Conservation (phyloP, 169 alveolate genomes). For the Perkinsus chesapeaki region DNA sequence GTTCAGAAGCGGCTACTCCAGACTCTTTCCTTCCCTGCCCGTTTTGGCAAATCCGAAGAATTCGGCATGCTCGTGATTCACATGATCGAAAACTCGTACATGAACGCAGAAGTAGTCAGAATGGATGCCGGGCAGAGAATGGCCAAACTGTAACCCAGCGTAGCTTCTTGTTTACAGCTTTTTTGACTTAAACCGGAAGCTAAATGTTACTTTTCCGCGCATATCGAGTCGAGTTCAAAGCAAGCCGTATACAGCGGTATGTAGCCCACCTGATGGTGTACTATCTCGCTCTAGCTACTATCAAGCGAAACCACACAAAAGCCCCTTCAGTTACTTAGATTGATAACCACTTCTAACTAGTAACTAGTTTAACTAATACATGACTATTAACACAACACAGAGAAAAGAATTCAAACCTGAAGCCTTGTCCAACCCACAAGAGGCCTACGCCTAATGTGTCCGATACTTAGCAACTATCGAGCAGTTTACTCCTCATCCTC, state of each 20-base stretch:
- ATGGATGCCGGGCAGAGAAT: slow-evolving; percentile 59
- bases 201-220: too few relatives aligned
- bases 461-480: background rate
- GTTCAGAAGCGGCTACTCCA: background rate
- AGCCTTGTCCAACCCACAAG: slow-evolving; percentile 5
- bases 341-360: too few relatives aligned
- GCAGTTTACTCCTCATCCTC: slow-evolving; percentile 10
- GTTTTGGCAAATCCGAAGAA: slow-evolving; percentile 59
- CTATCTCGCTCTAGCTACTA: too few relatives aligned
- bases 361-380: background rate
- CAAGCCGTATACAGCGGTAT: too few relatives aligned
- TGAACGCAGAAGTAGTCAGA: slow-evolving; percentile 48
- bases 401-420: background rate
- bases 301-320: too few relatives aligned
- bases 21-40: slow-evolving; percentile 25
- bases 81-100: slow-evolving; percentile 44
- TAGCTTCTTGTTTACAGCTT: too few relatives aligned
- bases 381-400: background rate
- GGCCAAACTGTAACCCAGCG: slow-evolving; percentile 47
- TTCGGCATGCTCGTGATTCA: slow-evolving; percentile 48
- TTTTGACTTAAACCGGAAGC: too few relatives aligned
- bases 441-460: background rate
- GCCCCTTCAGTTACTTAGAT: too few relatives aligned
- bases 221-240: too few relatives aligned
- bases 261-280: too few relatives aligned